Conservation (phyloP, 2,329 filamentous ascomycete species). For the Sporothrix euskadiensis region DNA sequence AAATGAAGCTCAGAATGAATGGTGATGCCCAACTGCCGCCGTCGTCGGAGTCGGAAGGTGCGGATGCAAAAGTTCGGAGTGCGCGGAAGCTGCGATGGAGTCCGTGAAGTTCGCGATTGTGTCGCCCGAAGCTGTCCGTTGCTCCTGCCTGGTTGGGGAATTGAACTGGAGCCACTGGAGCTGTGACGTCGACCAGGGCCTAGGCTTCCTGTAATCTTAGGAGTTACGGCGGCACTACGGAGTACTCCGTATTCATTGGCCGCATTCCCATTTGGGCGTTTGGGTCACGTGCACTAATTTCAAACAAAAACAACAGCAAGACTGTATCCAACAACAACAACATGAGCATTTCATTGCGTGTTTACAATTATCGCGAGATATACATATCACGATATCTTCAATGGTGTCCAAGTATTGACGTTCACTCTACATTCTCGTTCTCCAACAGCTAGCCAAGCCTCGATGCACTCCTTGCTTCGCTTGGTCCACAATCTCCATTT, state of each 20-base stretch:
- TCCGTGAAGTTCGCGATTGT: neutral
- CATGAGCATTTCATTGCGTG: too few relatives aligned
- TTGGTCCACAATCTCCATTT: neutral
- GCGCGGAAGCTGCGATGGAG: conserved; percentile 20
- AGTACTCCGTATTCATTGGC: neutral
- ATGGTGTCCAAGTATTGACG: neutral
- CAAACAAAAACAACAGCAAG: neutral
- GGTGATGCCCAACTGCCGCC: neutral
- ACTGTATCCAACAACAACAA: neutral
- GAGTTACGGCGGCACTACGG: neutral
- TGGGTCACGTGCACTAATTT: neutral
- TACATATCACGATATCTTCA: neutral
- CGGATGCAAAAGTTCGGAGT: neutral
- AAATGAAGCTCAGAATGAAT: neutral
- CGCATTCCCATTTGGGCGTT: neutral
- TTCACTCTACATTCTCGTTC: neutral
- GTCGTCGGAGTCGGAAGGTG: neutral
- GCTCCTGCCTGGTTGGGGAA: neutral
- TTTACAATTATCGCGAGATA: neutral
- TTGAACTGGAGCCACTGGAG: neutral
- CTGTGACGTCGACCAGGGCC: conserved; percentile 18
- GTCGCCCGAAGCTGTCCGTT: conserved; percentile 7
- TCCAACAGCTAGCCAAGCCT: conserved; percentile 1
- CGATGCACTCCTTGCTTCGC: conserved; percentile 1
- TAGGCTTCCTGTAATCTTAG: conserved; percentile 16